A percentile compares a stretch with the other conserved stretches of the same genome.
Evolutionary conservation across 1,284 basidiomycete genomes (phyloP).

Genomic region (Boletus semigastroideus): DNA sequence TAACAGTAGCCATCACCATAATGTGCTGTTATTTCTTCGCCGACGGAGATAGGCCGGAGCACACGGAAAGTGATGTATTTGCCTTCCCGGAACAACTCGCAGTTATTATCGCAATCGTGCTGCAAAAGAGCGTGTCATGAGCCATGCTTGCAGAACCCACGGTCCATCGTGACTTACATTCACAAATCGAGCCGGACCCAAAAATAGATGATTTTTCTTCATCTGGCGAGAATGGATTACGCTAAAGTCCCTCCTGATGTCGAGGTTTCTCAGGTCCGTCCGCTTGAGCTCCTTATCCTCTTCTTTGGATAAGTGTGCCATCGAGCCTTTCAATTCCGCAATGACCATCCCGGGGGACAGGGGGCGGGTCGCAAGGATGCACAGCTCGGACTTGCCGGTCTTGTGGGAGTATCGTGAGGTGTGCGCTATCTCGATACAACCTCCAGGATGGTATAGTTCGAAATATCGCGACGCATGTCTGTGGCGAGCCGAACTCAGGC

Average conservation of each 20-base stretch:
- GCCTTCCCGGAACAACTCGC: constrained; percentile 83
- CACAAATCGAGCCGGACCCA: constrained; percentile 92
- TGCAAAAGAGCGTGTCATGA: constrained; percentile 36
- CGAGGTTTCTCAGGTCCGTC: constrained; percentile 64
- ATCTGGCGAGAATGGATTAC: constrained; percentile 88
- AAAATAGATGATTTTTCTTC: constrained; percentile 89
- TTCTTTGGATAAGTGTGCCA: constrained; percentile 80
- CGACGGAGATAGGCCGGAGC: constrained; percentile 73
- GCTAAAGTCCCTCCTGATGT: constrained; percentile 84
- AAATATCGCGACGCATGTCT: constrained; percentile 86
- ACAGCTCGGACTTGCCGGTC: constrained; percentile 89
- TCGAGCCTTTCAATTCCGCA: constrained; percentile 81
- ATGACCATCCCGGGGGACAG: constrained; percentile 73
- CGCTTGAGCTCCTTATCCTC: constrained; percentile 81
- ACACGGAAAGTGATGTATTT: constrained; percentile 88
- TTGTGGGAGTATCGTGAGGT: constrained; percentile 80
- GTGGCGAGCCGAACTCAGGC: constrained; percentile 30
- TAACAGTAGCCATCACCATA: constrained; percentile 84
- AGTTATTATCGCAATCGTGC: constrained; percentile 92
- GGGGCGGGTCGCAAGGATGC: constrained; percentile 80
- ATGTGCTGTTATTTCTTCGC: constrained; percentile 86
- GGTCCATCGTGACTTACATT: constrained; percentile 62
- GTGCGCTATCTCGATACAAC: constrained; percentile 83
- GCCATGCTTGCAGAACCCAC: constrained; percentile 13
- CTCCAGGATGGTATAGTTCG: constrained; percentile 78